A percentile compares a stretch with the other conserved stretches of the same genome.
Evolutionary conservation across 1,139 yeast species (phyloP).

Genomic region (Hyphopichia fennica): DNA sequence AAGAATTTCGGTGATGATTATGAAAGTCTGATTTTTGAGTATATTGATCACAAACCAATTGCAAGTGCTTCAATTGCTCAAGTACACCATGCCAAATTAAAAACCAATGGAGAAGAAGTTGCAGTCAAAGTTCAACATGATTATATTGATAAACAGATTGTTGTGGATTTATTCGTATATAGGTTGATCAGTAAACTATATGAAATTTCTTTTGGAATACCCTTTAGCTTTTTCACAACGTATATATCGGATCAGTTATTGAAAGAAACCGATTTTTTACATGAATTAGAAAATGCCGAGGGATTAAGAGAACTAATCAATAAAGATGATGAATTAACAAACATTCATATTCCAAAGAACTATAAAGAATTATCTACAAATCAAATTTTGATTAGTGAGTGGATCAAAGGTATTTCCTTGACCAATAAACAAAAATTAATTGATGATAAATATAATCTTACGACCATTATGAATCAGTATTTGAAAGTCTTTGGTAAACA

Average conservation of each 20-base stretch:
- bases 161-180: constrained; percentile 61
- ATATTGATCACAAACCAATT: constrained; percentile 52
- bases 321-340: constrained; percentile 21
- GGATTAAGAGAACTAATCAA: constrained; percentile 19
- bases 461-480: constrained; percentile 51
- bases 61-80: constrained; percentile 80
- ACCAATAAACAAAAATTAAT: constrained; percentile 44
- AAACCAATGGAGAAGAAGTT: constrained; percentile 50
- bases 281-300: constrained; percentile 56
- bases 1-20: constrained; percentile 48
- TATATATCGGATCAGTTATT: constrained; percentile 59
- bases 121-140: constrained; percentile 73
- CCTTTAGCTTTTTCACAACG: constrained; percentile 55
- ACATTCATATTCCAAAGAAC: constrained; percentile 49
- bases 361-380: constrained; percentile 46
- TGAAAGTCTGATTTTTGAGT: constrained; percentile 43
- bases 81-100: constrained; percentile 59
- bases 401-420: constrained; percentile 72
- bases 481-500: constrained; percentile 62
- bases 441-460: constrained; percentile 40
- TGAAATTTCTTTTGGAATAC: constrained; percentile 62
- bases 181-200: constrained; percentile 51
- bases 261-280: constrained; percentile 61
- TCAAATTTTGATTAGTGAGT: constrained; percentile 64
- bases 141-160: constrained; percentile 56